Evolutionary conservation across 192 early-diverging fungal species (phyloP).

Genomic region (Coemansia sp.): DNA sequence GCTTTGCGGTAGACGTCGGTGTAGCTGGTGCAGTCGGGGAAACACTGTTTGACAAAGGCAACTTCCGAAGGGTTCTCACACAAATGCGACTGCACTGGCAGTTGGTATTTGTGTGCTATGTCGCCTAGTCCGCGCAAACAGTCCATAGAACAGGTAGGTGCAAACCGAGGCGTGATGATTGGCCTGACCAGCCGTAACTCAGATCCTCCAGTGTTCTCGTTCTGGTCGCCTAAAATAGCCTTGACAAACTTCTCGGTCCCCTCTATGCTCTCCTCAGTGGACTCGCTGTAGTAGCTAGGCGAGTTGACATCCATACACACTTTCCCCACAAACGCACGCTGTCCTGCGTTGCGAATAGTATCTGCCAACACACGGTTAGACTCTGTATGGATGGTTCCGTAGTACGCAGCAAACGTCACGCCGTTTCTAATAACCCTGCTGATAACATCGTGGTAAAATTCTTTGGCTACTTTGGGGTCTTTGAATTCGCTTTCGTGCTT

Average conservation of each 20-base stretch:
- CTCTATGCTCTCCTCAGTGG: conserved; percentile 63
- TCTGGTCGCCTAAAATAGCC: conserved; percentile 47
- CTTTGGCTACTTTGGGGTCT: conserved; percentile 64
- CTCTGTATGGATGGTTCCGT: conserved; percentile 84
- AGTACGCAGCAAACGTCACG: conserved; percentile 91
- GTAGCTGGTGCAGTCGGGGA: conserved; percentile 72
- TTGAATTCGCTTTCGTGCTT: conserved; percentile 77
- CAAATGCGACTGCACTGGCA: conserved; percentile 92
- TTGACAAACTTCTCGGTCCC: conserved; percentile 69
- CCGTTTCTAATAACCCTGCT: conserved; percentile 72
- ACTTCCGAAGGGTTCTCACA: conserved; percentile 84
- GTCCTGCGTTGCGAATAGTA: conserved; percentile 72
- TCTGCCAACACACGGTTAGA: conserved; percentile 72
- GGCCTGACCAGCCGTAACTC: conserved; percentile 60
- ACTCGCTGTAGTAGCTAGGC: conserved; percentile 76
- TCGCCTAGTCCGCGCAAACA: conserved; percentile 70
- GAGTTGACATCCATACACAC: conserved; percentile 94
- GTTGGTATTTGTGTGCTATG: conserved; percentile 67
- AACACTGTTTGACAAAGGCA: conserved; percentile 69
- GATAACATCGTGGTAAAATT: conserved; percentile 70
- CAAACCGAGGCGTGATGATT: conserved; percentile 92
- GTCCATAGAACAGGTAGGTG: conserved; percentile 71
- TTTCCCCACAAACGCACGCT: conserved; percentile 92
- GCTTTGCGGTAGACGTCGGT: conserved; percentile 74
- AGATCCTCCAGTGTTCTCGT: conserved; percentile 13